Base-by-base conservation (phyloP, 2,329 filamentous ascomycete genomes). In the Colletotrichum chlorophyti region DNA sequence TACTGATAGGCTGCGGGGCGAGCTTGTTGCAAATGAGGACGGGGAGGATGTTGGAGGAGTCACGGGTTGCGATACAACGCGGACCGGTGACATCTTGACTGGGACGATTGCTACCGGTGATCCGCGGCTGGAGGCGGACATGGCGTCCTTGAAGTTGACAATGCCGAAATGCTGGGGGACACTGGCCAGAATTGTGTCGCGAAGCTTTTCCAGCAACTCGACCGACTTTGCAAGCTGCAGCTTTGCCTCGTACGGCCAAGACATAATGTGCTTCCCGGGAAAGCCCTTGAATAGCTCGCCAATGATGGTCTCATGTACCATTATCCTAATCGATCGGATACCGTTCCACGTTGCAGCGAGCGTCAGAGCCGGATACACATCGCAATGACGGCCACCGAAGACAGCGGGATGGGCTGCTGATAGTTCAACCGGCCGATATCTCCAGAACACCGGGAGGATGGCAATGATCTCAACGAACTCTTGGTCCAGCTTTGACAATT, bases 101-200 rank as follows among this genome's bases (percentile, higher is more conserved):
- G 65, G 67, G 47, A 73, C 66, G 45, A 70, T 68, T 6, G 68
- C 53, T 40, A 66, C 65, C 14, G 68, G 58, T 23, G 63, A 19
- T 34, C 62, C 49, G 50, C 52, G 11, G 26, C 58, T 61, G 34
- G n/a, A n/a, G n/a, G 66, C 66, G 24, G 68, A 65, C 38, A 65
- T 67, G 15, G 73, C 68, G 59, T 76, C 75, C 45, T 68, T 68
- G 10, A 76, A 72, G 55, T 71, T 76, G 42, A 82, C 71, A n/a
- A 81, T 68, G 27, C 79, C 79, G 38, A 81, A 77, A 62, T 81
- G 76, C 63, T 82, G 79, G 1, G 80, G 80, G 2, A 81, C 74
- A 48, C 74, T 81, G 40, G 79, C 77, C 35, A 76, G 68, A 42
- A 82, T 74, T 24, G 74, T 75, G 38, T 74, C 69, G 49, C 75